These are phyloP conservation scores for Mortierella polycephala DNA, from an alignment of 371 early-diverging fungal species.

Conservation along the genomic window DNA sequence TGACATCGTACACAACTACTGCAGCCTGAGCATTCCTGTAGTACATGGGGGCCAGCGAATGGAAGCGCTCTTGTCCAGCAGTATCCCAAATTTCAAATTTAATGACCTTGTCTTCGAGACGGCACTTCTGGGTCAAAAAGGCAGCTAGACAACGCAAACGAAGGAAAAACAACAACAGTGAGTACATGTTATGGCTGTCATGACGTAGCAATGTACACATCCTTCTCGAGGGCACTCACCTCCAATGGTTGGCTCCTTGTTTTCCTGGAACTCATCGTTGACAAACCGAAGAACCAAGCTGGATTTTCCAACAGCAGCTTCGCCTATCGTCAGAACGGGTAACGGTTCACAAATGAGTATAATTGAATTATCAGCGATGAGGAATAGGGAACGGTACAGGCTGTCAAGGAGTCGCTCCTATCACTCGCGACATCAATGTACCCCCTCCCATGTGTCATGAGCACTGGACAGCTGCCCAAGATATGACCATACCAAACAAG, in stretches of 20 bases:
- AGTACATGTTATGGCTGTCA: not conserved
- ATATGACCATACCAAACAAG: not conserved
- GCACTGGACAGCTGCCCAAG: not conserved
- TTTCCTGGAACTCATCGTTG: conserved; percentile 93
- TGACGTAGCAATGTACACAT: not conserved
- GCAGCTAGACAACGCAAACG: conserved; percentile 66
- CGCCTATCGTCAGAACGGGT: conserved; percentile 63
- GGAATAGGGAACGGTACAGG: too few relatives aligned
- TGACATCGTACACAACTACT: conserved; percentile 97
- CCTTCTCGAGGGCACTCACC: conserved; percentile 58
- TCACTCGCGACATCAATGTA: too few relatives aligned
- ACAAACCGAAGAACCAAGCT: conserved; percentile 89
- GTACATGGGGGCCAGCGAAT: conserved; percentile 98
- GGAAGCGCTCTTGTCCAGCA: conserved; percentile 90
- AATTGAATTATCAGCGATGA: too few relatives aligned
- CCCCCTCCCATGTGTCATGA: too few relatives aligned
- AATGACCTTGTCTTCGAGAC: conserved; percentile 73
- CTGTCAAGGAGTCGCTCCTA: too few relatives aligned
- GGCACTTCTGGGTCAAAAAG: conserved; percentile 80
- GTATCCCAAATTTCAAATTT: conserved; percentile 96
- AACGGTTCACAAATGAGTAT: not conserved
- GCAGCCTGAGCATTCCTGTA: conserved; percentile 98
- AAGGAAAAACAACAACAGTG: not conserved
- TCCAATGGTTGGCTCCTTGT: conserved; percentile 98
- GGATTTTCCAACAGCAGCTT: conserved; percentile 90